These are phyloP conservation scores for Aspergillus steynii DNA, from an alignment of 495 filamentous ascomycete genomes.

Conservation along the genomic window DNA sequence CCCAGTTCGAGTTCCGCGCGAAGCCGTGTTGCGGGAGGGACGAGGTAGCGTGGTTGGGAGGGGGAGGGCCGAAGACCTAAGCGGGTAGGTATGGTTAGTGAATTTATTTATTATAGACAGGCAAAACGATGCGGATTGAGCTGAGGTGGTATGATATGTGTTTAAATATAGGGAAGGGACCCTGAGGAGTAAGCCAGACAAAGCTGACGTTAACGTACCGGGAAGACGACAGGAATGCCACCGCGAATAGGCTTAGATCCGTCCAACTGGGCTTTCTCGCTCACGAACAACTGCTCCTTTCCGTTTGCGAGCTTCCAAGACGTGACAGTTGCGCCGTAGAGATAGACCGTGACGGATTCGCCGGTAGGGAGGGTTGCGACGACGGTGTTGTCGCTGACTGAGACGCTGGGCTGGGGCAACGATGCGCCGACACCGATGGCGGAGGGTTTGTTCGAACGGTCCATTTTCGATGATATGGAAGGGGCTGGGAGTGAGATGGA, in stretches of 20 bases:
- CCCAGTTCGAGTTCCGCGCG: conserved; percentile 76
- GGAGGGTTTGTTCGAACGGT: conserved; percentile 78
- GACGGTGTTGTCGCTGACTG: conserved; percentile 66
- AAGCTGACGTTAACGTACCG: conserved; percentile 56
- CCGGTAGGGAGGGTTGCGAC: conserved; percentile 77
- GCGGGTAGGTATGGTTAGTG: not conserved
- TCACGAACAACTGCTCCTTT: conserved; percentile 86
- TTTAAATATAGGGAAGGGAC: not conserved
- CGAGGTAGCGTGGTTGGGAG: conserved; percentile 67
- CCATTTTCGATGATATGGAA: conserved; percentile 47
- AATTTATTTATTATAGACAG: not conserved
- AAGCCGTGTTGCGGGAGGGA: conserved; percentile 93
- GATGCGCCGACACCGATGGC: conserved; percentile 69
- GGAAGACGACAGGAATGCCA: conserved; percentile 92
- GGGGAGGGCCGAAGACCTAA: conserved; percentile 87
- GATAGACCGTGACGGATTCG: conserved; percentile 79
- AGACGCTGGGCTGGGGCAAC: conserved; percentile 66
- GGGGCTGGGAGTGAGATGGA: not conserved
- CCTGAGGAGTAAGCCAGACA: not conserved
- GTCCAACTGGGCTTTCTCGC: conserved; percentile 68
- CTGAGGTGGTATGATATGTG: not conserved
- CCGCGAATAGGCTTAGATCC: conserved; percentile 63
- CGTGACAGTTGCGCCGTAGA: conserved; percentile 89
- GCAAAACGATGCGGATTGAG: not conserved
- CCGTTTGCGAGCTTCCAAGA: conserved; percentile 85